Base-by-base conservation (phyloP, 202 grass and related monocot species). In the Saccharum hybrid region DNA sequence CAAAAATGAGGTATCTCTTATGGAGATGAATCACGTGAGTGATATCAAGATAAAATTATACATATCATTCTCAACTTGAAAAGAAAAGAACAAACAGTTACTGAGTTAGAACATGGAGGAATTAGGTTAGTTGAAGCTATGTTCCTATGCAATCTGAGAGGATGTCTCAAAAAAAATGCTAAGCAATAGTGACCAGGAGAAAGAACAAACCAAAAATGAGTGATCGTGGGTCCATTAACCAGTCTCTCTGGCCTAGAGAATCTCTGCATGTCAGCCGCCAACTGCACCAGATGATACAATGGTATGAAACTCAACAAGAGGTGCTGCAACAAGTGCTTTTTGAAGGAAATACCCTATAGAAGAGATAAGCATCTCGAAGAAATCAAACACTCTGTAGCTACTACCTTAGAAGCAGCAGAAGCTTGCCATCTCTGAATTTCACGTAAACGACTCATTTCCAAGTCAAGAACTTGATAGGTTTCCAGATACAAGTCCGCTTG, bases 371-470 rank as follows among this genome's bases (percentile, higher is more conserved):
- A 48, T 70, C 12, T 21, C 19, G 12, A 72, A 77, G 13, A 30
- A 80, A 88, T 30, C 42, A 22, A 79, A 83, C n/a, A 63, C 28
- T 59, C 18, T 72, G 14, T 39, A 77, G 33, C 21, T 54, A 42
- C 65, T 88, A 98, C 96, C 94, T 98, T 98, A 46, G 96, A 93
- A 88, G 96, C 96, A 87, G 96, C 85, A 79, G 96, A 98, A 81
- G 92, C 89, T 92, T 98, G 96, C 96, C 96, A 98, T 87, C 96
- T 91, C 83, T 98, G 96, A 88, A 98, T 98, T 95, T 98, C 96
- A 67, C 96, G 88, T 86, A 98, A 83, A 65, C 92, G 96, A 59
- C 96, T 98, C 96, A 98, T 98, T 86, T 98, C 96, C 87, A 89
- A 80, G 85, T 98, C 96, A 75, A 98, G 83, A 82, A 98, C 96